A percentile compares a stretch with the other conserved stretches of the same genome.
phyloP scores from a whole-genome alignment of 805 yeast species.

The Metschnikowia cubensis region DNA sequence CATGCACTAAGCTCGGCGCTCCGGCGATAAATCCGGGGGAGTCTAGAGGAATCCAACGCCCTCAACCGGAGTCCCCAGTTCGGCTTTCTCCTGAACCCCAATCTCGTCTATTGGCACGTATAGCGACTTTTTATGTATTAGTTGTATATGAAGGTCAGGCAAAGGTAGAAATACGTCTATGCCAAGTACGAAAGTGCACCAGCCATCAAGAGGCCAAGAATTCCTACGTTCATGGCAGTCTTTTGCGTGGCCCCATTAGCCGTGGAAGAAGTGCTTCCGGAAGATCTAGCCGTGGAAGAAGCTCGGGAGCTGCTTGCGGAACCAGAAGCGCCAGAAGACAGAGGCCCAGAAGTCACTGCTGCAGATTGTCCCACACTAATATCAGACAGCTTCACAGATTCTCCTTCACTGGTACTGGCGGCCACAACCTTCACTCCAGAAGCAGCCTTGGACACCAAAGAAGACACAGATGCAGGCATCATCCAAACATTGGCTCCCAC shows the following conservation, averaged over 20 bases:
- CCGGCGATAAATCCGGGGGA: neutral
- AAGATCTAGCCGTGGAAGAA: neutral
- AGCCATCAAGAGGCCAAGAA: neutral
- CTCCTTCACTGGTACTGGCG: conserved; percentile 5
- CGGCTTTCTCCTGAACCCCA: neutral
- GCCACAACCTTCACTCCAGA: conserved; percentile 5
- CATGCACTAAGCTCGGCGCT: neutral
- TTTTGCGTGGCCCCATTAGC: conserved; percentile 1
- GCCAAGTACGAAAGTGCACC: neutral
- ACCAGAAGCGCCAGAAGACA: neutral
- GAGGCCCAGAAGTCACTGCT: conserved; percentile 7
- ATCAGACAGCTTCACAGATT: conserved; percentile 6
- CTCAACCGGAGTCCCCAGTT: neutral
- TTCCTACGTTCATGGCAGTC: neutral
- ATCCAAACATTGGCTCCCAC: conserved; percentile 44
- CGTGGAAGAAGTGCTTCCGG: conserved; percentile 2
- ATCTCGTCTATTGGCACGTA: too few relatives aligned
- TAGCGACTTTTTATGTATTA: too few relatives aligned
- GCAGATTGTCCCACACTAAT: conserved; percentile 6
- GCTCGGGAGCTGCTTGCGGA: conserved; percentile 2
- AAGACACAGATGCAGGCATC: conserved; percentile 41
- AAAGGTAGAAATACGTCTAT: neutral
- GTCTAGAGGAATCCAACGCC: neutral
- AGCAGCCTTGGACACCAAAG: conserved; percentile 26
- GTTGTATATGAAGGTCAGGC: neutral